A percentile compares a stretch with the other conserved stretches of the same genome.
These are phyloP conservation scores for Pseudogymnoascus verrucosus DNA, from an alignment of 2,329 filamentous ascomycete species.

Conservation along the genomic window DNA sequence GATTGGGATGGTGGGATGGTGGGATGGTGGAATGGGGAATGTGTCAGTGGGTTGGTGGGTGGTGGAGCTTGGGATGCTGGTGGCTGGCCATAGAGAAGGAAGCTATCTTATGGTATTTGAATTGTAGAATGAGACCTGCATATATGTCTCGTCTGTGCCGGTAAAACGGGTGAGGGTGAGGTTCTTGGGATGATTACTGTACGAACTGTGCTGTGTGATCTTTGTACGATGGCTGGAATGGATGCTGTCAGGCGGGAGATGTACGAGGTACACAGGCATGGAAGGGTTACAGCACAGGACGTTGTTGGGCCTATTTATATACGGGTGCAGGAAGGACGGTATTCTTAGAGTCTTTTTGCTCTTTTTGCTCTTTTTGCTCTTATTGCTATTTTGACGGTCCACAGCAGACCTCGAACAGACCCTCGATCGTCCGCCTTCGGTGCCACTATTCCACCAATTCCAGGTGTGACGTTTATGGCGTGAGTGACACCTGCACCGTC, in stretches of 20 bases:
- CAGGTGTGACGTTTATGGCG: neutral
- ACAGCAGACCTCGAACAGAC: neutral
- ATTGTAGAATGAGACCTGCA: neutral
- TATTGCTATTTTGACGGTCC: neutral
- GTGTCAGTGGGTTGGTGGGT: neutral
- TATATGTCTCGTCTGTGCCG: neutral
- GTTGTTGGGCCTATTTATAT: conserved; percentile 1
- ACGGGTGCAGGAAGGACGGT: neutral
- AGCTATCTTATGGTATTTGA: neutral
- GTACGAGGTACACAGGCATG: neutral
- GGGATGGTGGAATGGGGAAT: neutral
- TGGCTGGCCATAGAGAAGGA: neutral
- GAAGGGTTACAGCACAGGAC: conserved; percentile 2
- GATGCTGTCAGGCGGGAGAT: conserved; percentile 2
- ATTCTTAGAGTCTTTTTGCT: neutral
- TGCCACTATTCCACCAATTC: neutral
- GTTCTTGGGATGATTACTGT: neutral
- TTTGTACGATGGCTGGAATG: neutral
- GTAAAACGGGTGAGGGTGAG: neutral
- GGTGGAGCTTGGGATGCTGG: neutral
- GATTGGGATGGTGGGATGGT: neutral
- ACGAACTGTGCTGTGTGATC: neutral
- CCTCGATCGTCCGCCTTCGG: neutral
- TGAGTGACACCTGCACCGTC: neutral
- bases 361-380: neutral